A percentile compares a stretch with the other conserved stretches of the same genome.
Conservation (phyloP, 495 filamentous ascomycete genomes). For the Aspergillus baeticus region DNA sequence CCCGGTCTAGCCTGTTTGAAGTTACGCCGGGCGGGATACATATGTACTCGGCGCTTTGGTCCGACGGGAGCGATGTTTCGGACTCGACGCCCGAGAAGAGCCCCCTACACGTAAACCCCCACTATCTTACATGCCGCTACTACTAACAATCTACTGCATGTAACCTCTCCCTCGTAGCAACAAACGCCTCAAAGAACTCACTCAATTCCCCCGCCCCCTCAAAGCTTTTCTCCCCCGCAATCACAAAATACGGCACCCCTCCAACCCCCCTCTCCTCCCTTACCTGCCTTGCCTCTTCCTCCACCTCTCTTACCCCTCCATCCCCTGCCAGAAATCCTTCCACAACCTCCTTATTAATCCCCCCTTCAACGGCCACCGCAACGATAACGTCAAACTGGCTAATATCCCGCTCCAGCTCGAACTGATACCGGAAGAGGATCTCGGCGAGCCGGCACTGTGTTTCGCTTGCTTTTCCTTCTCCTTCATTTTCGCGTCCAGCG, state of each 20-base stretch:
- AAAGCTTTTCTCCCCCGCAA: slow-evolving; percentile 8
- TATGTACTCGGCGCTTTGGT: too few species aligned
- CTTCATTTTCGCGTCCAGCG: background rate
- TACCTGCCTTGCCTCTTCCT: slow-evolving; percentile 1
- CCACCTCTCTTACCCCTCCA: slow-evolving; percentile 4
- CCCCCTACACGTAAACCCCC: too few species aligned
- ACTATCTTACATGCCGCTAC: too few species aligned
- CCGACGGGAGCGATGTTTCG: too few species aligned
- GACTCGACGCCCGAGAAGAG: too few species aligned
- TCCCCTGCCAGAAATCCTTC: slow-evolving; percentile 13
- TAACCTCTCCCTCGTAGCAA: background rate
- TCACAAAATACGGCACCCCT: slow-evolving; percentile 21
- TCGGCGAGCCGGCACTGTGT: slow-evolving; percentile 13
- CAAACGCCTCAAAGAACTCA: slow-evolving; percentile 26
- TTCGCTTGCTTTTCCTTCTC: slow-evolving; percentile 1
- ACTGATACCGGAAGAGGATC: slow-evolving; percentile 19
- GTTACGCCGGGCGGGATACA: too few species aligned
- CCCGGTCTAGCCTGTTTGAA: too few species aligned
- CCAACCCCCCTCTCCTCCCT: slow-evolving; percentile 7
- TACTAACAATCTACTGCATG: too few species aligned
- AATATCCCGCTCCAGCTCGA: slow-evolving; percentile 25
- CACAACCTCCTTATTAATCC: slow-evolving; percentile 10
- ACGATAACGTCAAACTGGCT: slow-evolving; percentile 13
- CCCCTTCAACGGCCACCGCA: slow-evolving; percentile 9
- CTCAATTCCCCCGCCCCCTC: slow-evolving; percentile 11